Evolutionary conservation across 495 filamentous ascomycete species (phyloP).

Genomic region (Polyplosphaeria fusca): DNA sequence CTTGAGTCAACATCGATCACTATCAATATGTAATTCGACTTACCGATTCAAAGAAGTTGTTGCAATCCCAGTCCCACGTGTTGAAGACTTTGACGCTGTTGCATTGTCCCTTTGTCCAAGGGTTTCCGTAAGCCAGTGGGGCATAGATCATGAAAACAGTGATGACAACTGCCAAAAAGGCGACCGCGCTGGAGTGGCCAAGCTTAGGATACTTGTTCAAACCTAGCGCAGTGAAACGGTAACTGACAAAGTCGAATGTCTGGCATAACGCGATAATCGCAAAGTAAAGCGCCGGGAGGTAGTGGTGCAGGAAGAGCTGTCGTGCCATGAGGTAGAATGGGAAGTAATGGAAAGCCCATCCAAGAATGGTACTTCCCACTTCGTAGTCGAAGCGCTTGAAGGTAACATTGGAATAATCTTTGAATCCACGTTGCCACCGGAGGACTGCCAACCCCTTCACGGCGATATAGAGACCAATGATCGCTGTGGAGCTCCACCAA

Average conservation of each 20-base stretch:
- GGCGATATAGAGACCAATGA: conserved; percentile 68
- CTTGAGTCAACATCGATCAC: too few species aligned
- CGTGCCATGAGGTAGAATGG: conserved; percentile 98
- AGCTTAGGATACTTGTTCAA: conserved; percentile 68
- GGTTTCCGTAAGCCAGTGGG: conserved; percentile 87
- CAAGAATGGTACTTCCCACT: conserved; percentile 82
- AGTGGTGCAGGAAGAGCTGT: conserved; percentile 96
- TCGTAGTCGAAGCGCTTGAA: conserved; percentile 99
- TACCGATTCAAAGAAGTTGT: conserved; percentile 83
- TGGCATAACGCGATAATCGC: conserved; percentile 86
- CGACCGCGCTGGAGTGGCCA: conserved; percentile 64
- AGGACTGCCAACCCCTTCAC: conserved; percentile 88
- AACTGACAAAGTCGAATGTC: conserved; percentile 76
- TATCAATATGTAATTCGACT: too few species aligned
- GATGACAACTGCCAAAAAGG: conserved; percentile 68
- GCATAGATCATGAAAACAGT: conserved; percentile 80
- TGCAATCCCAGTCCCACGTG: conserved; percentile 97
- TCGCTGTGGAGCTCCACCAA: conserved; percentile 88
- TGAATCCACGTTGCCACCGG: conserved; percentile 88
- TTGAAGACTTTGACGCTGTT: conserved; percentile 79
- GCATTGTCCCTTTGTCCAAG: conserved; percentile 87
- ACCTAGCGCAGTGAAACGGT: conserved; percentile 63
- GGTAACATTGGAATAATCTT: conserved; percentile 72
- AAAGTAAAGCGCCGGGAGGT: conserved; percentile 94
- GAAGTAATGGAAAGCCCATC: conserved; percentile 95